Percentiles rank a stretch among this genome's conserved stretches.
phyloP scores from a whole-genome alignment of 345 rosid species.

The Hypericum androsaemum region DNA sequence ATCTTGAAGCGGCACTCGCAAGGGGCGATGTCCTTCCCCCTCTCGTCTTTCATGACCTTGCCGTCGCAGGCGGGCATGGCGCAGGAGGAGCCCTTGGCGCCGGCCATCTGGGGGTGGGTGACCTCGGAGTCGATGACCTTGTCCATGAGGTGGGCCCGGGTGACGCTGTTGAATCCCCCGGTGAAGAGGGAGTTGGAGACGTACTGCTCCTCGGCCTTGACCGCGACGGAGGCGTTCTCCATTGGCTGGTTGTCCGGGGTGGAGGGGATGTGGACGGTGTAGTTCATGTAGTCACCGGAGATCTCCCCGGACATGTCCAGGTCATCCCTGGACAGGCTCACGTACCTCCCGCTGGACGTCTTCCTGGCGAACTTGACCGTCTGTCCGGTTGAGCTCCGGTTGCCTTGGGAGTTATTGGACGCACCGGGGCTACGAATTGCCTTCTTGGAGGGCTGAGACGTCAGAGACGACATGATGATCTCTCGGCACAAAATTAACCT shows the following conservation, averaged over 20 bases:
- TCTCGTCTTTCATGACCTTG: slow-evolving; percentile 80
- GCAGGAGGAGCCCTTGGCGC: slow-evolving; percentile 75
- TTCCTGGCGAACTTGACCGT: slow-evolving; percentile 81
- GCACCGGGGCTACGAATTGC: slow-evolving; percentile 45
- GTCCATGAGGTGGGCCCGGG: slow-evolving; percentile 93
- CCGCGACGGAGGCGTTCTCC: slow-evolving; percentile 35
- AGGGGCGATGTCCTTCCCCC: slow-evolving; percentile 71
- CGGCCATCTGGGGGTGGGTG: slow-evolving; percentile 90
- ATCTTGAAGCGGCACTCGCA: slow-evolving; percentile 89
- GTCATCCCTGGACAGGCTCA: slow-evolving; percentile 73
- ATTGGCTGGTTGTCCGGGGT: slow-evolving; percentile 93
- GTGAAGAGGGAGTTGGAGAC: slow-evolving; percentile 85
- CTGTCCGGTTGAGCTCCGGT: slow-evolving; percentile 34
- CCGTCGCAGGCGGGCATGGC: slow-evolving; percentile 88
- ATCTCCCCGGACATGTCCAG: slow-evolving; percentile 76
- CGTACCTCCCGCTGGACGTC: slow-evolving; percentile 92
- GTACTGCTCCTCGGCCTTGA: slow-evolving; percentile 81
- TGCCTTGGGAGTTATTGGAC: slow-evolving; percentile 16
- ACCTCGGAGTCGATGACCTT: slow-evolving; percentile 96
- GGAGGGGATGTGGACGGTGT: slow-evolving; percentile 86
- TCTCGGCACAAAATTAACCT: no score
- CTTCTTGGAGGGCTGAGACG: slow-evolving; percentile 51
- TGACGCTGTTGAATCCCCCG: slow-evolving; percentile 91
- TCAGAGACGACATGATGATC: slow-evolving; percentile 38
- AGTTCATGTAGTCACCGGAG: slow-evolving; percentile 72